These are phyloP conservation scores for Erysimum pusillum DNA, from an alignment of 441 rosid genomes.

Conservation along the genomic window DNA sequence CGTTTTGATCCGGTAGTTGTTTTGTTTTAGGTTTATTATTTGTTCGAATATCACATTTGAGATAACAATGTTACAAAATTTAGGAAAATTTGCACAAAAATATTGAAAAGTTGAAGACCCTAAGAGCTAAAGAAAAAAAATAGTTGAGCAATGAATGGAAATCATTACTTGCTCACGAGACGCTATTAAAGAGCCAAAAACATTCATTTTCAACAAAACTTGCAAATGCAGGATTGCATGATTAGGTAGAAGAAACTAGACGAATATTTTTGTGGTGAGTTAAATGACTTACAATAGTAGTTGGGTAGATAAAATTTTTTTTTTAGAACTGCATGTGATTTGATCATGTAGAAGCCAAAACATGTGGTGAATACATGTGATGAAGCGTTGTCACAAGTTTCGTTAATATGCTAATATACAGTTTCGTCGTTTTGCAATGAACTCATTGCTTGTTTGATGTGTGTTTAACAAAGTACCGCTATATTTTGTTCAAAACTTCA, in stretches of 20 bases:
- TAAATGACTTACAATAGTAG: no score
- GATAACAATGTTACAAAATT: conserved; percentile 5
- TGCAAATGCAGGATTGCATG: background rate
- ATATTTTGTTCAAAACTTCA: background rate
- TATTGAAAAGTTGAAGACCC: conserved; percentile 2
- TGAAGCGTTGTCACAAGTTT: background rate
- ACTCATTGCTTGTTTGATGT: background rate
- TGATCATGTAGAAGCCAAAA: background rate
- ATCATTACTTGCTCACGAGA: conserved; percentile 17
- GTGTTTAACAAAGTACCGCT: background rate
- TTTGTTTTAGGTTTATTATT: no score
- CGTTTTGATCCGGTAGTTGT: no score
- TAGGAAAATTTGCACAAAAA: background rate
- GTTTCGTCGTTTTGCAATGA: background rate
- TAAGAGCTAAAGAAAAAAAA: conserved; percentile 27
- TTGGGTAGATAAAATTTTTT: background rate
- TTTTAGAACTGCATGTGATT: background rate
- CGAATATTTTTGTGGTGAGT: background rate
- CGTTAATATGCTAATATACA: background rate
- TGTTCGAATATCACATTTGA: no score
- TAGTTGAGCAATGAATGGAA: conserved; percentile 30
- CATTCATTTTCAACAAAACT: background rate
- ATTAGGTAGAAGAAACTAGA: conserved; percentile 9
- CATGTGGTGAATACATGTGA: conserved; percentile 3
- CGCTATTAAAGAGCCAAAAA: conserved; percentile 15